Evolutionary conservation across 1,139 yeast genomes (phyloP).

Genomic region (Geotrichum aggregatum): DNA sequence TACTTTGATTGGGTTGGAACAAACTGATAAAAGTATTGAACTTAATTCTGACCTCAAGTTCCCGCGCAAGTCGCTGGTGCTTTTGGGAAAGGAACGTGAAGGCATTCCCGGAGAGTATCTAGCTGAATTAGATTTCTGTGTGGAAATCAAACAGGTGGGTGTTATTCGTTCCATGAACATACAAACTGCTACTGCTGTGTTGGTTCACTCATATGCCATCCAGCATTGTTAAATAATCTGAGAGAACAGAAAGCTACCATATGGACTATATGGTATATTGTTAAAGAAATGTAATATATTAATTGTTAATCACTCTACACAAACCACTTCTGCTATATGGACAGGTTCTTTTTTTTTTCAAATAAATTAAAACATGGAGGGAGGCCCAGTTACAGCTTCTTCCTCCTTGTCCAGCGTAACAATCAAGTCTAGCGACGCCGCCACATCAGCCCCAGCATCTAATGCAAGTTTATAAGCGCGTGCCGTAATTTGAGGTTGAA

Average conservation of each 20-base stretch:
- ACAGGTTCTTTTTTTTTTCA: no score
- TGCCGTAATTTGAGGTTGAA: constrained; percentile 31
- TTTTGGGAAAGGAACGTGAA: constrained; percentile 82
- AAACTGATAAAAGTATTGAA: constrained; percentile 79
- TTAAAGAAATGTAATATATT: not conserved
- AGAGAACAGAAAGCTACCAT: no score
- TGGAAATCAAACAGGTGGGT: constrained; percentile 89
- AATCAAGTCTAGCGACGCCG: constrained; percentile 31
- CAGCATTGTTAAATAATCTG: constrained; percentile 48
- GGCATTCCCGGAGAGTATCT: constrained; percentile 86
- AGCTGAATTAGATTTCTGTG: constrained; percentile 78
- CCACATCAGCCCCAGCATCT: constrained; percentile 35
- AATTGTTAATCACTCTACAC: not conserved
- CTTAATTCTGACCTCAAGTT: constrained; percentile 60
- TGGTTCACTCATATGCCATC: constrained; percentile 82
- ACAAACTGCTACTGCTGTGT: constrained; percentile 92
- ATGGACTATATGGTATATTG: not conserved
- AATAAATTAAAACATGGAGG: constrained; percentile 21
- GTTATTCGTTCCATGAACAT: constrained; percentile 92
- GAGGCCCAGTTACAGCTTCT: constrained; percentile 21
- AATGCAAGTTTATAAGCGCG: constrained; percentile 36
- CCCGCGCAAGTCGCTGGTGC: constrained; percentile 71
- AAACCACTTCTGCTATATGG: no score
- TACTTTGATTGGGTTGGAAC: constrained; percentile 84
- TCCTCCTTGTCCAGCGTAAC: constrained; percentile 21